Conservation (phyloP, 2,329 filamentous ascomycete genomes). For the Microsporum audouinii region DNA sequence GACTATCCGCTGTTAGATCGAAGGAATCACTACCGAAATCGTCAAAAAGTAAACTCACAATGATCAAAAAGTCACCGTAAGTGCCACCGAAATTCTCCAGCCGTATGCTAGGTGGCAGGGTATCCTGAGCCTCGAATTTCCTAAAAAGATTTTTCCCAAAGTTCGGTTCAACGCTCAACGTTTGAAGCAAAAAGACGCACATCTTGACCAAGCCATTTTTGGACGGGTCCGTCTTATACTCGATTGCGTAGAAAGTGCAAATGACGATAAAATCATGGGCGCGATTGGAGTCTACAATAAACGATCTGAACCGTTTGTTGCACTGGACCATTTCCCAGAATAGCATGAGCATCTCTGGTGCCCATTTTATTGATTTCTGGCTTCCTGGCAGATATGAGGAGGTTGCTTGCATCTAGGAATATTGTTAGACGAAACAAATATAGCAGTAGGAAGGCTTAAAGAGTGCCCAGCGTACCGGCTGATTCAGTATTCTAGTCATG, state of each 20-base stretch:
- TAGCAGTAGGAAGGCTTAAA: background rate
- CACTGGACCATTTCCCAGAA: constrained; percentile 97
- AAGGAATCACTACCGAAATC: background rate
- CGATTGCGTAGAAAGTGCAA: constrained; percentile 82
- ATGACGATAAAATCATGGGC: constrained; percentile 88
- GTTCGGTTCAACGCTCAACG: constrained; percentile 79
- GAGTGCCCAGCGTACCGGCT: constrained; percentile 47
- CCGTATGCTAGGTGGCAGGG: constrained; percentile 67
- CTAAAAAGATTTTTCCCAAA: constrained; percentile 88
- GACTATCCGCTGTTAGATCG: constrained; percentile 44
- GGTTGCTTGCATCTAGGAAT: constrained; percentile 60
- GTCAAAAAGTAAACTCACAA: constrained; percentile 46
- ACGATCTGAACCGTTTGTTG: constrained; percentile 92
- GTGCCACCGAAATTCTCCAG: constrained; percentile 76
- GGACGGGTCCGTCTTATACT: constrained; percentile 71
- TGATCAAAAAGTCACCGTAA: constrained; percentile 88
- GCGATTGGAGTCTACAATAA: constrained; percentile 90
- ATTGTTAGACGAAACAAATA: constrained; percentile 11
- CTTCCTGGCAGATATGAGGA: constrained; percentile 78
- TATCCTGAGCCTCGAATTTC: constrained; percentile 77
- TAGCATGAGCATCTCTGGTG: constrained; percentile 89
- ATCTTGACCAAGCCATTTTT: constrained; percentile 90
- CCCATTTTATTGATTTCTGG: constrained; percentile 70
- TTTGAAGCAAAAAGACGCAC: constrained; percentile 95
- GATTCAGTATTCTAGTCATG: constrained; percentile 83